phyloP scores from a whole-genome alignment of 371 early-diverging fungal species.

The Encephalitozoon cuniculi region DNA sequence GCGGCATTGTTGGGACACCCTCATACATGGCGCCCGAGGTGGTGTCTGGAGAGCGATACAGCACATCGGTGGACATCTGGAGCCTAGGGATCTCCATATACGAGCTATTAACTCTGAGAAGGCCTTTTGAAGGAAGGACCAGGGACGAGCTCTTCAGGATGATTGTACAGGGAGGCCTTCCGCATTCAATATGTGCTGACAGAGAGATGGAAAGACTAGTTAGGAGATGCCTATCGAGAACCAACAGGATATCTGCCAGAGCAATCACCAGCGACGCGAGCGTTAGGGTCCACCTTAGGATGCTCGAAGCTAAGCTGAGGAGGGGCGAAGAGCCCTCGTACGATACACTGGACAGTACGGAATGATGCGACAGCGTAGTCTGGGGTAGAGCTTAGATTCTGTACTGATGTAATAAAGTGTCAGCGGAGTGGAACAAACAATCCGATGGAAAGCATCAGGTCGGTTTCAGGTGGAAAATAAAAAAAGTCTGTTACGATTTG shows the following conservation, averaged over 20 bases:
- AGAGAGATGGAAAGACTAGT: conserved; percentile 24
- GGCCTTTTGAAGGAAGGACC: conserved; percentile 46
- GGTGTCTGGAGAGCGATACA: conserved; percentile 23
- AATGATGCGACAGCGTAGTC: not conserved
- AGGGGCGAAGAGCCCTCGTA: not conserved
- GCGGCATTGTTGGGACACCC: conserved; percentile 51
- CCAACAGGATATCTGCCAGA: conserved; percentile 14
- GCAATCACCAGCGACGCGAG: conserved; percentile 1
- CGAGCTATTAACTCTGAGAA: conserved; percentile 62
- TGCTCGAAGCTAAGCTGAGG: conserved; percentile 23
- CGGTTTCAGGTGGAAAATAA: not conserved
- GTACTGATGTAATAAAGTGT: not conserved
- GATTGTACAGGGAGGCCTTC: conserved; percentile 26
- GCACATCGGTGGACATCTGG: conserved; percentile 90
- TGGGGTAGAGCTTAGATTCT: not conserved
- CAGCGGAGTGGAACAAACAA: not conserved
- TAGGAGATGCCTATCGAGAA: conserved; percentile 35
- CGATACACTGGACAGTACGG: not conserved
- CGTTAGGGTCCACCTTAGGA: conserved; percentile 20
- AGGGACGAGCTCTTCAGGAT: conserved; percentile 27
- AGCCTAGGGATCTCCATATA: conserved; percentile 90
- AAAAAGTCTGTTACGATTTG: not conserved
- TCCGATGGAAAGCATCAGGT: not conserved
- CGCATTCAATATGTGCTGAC: not conserved
- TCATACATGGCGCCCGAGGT: conserved; percentile 60